phyloP scores from a whole-genome alignment of 108 stramenopile genomes.

The Phaeodactylum tricornutum region DNA sequence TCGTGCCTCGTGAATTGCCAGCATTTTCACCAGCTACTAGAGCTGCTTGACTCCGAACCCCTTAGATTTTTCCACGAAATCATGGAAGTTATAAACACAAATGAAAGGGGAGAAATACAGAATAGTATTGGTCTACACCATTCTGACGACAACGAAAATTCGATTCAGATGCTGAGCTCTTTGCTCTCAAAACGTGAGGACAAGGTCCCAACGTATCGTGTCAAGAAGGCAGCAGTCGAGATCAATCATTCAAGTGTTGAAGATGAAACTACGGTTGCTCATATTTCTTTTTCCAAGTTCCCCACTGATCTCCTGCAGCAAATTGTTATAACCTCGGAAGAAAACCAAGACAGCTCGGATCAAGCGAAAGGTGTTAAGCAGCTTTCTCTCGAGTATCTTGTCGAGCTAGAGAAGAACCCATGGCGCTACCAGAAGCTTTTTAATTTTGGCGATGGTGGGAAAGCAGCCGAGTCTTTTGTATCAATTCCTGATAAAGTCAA shows the following conservation, averaged over 20 bases:
- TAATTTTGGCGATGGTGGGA: constrained; percentile 16
- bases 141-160: neutral
- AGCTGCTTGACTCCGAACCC: constrained; percentile 45
- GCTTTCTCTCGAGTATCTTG: constrained; percentile 43
- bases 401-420: constrained; percentile 60
- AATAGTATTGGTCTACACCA: no score
- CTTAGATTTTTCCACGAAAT: constrained; percentile 71
- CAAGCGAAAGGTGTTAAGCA: constrained; percentile 10
- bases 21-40: constrained; percentile 76
- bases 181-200: constrained; percentile 60
- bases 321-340: constrained; percentile 14
- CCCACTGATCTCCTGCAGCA: constrained; percentile 28
- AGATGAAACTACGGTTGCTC: constrained; percentile 8
- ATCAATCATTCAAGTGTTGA: constrained; percentile 29
- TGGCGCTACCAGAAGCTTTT: constrained; percentile 66
- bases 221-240: constrained; percentile 28
- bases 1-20: constrained; percentile 72
- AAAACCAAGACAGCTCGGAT: neutral
- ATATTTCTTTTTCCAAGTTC: constrained; percentile 5
- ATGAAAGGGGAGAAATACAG: no score
- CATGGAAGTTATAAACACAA: constrained; percentile 47
- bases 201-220: constrained; percentile 65
- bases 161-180: constrained; percentile 1
- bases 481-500: constrained; percentile 28
- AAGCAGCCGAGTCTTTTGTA: constrained; percentile 3